A percentile compares a stretch with the other conserved stretches of the same genome.
These are phyloP conservation scores for Dryas octopetala DNA, from an alignment of 306 rosid genomes.

Conservation along the genomic window DNA sequence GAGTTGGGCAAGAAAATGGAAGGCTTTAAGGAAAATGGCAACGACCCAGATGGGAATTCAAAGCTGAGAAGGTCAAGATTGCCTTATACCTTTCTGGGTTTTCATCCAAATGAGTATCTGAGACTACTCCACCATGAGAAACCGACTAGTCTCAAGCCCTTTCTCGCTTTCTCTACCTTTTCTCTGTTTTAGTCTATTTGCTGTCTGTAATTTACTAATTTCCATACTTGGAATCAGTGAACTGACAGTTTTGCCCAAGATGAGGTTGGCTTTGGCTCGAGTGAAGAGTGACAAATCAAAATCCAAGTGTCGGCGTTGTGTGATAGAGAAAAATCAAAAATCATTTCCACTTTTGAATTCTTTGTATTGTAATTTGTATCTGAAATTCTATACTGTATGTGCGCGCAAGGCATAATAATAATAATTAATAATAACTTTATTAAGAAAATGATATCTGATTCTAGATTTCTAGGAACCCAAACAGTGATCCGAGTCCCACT, in stretches of 20 bases:
- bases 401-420: too few relatives aligned
- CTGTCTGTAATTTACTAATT: background rate
- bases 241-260: background rate
- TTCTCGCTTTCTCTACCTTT: constrained; percentile 6
- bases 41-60: constrained; percentile 9
- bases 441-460: too few relatives aligned
- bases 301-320: background rate
- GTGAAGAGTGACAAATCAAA: background rate
- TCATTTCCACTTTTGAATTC: background rate
- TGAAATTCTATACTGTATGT: too few relatives aligned
- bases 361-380: background rate
- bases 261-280: background rate
- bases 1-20: background rate
- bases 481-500: background rate
- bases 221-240: background rate
- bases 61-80: constrained; percentile 26
- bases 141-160: too few relatives aligned
- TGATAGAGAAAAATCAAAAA: background rate
- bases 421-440: too few relatives aligned
- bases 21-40: constrained; percentile 26
- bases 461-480: background rate
- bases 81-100: background rate
- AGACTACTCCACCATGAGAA: too few relatives aligned
- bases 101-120: background rate
- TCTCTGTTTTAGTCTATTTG: background rate